phyloP scores from a whole-genome alignment of 225 moss, liverwort and hornwort species.

The Pseudoscleropodium purum region DNA sequence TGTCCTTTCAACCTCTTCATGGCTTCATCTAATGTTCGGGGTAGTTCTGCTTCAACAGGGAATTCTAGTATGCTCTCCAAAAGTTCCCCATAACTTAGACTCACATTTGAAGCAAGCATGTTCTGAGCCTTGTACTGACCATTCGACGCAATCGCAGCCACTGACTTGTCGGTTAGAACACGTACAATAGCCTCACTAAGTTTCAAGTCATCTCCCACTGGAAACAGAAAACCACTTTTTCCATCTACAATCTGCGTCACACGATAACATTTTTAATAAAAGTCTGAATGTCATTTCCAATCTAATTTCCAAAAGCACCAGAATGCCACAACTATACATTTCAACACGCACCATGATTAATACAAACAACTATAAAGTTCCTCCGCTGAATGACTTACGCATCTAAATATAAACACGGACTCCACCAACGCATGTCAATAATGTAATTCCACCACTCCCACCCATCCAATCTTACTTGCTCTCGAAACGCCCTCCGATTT shows the following conservation, averaged over 20 bases:
- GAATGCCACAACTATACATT: not conserved
- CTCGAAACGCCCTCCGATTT: conserved; percentile 43
- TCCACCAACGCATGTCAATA: not conserved
- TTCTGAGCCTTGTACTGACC: conserved; percentile 50
- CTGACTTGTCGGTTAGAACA: conserved; percentile 24
- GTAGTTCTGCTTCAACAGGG: conserved; percentile 50
- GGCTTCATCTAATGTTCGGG: conserved; percentile 26
- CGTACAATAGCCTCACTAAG: conserved; percentile 47
- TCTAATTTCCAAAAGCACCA: not conserved
- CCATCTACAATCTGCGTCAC: conserved; percentile 59
- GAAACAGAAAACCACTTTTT: conserved; percentile 52
- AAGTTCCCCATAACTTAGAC: conserved; percentile 56
- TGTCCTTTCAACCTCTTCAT: conserved; percentile 25
- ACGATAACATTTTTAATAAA: not conserved
- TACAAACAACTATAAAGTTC: not conserved
- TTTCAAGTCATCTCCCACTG: conserved; percentile 58
- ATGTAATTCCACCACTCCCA: not conserved
- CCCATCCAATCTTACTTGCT: conserved; percentile 53
- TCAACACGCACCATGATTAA: not conserved
- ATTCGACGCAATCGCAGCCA: conserved; percentile 31
- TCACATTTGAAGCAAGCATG: conserved; percentile 47
- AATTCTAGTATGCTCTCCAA: conserved; percentile 76
- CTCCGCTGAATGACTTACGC: not conserved
- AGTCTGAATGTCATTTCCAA: not conserved
- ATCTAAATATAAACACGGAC: not conserved